Evolutionary conservation across 2,329 filamentous ascomycete species (phyloP).

Genomic region (Fusarium neocosmosporiellum): DNA sequence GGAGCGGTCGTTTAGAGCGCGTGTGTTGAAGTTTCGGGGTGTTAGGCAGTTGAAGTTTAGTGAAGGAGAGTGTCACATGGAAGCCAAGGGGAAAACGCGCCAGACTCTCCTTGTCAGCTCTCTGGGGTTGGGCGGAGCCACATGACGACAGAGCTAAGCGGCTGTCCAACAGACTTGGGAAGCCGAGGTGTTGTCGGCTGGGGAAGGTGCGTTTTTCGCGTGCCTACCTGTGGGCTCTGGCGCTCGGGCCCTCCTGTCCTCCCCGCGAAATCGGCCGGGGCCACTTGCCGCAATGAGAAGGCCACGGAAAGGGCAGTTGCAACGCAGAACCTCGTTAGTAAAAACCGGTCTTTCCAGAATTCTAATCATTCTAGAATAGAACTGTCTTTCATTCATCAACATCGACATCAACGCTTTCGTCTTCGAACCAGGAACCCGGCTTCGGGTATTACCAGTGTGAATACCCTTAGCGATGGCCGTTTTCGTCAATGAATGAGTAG

Average conservation of each 20-base stretch:
- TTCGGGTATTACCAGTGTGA: constrained; percentile 1
- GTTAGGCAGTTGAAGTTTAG: constrained; percentile 13
- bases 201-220: background rate
- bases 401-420: background rate
- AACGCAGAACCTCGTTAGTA: background rate
- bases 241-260: background rate
- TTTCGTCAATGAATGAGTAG: constrained; percentile 10
- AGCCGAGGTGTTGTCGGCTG: constrained; percentile 39
- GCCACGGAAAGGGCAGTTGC: background rate
- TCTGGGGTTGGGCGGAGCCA: constrained; percentile 37
- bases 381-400: background rate
- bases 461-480: constrained; percentile 6
- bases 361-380: constrained; percentile 16
- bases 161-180: constrained; percentile 15
- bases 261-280: background rate
- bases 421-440: constrained; percentile 17
- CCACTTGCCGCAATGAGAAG: constrained; percentile 13
- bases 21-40: background rate
- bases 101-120: constrained; percentile 1
- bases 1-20: constrained; percentile 14
- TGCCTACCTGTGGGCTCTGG: background rate
- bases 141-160: constrained; percentile 37
- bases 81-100: constrained; percentile 28
- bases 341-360: background rate
- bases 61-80: constrained; percentile 9